Percentiles rank a stretch among this genome's conserved stretches.
These are phyloP conservation scores for Diaporthe sp. DNA, from an alignment of 2,329 filamentous ascomycete species.

Conservation along the genomic window DNA sequence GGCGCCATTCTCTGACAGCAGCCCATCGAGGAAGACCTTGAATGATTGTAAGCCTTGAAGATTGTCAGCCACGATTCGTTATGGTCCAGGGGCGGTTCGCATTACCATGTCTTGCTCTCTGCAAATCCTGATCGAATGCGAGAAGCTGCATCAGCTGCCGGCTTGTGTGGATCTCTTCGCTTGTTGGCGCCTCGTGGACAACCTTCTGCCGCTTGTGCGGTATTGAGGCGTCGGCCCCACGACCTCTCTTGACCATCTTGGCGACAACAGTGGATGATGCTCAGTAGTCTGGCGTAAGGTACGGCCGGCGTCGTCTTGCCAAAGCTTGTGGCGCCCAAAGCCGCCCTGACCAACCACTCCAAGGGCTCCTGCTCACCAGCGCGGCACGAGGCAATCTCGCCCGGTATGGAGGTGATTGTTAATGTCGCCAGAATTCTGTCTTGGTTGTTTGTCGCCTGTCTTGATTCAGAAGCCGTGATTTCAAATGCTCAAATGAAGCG, in stretches of 20 bases:
- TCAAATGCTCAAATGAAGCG: not conserved
- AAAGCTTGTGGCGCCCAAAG: not conserved
- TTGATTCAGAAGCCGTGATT: not conserved
- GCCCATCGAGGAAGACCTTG: conserved; percentile 79
- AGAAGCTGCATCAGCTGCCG: conserved; percentile 79
- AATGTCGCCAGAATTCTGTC: not conserved
- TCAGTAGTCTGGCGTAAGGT: not conserved
- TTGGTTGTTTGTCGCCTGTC: not conserved
- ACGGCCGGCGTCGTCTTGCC: not conserved
- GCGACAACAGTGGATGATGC: too few relatives aligned
- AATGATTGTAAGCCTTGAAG: conserved; percentile 74
- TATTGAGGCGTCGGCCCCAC: conserved; percentile 55
- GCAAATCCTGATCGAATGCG: conserved; percentile 78
- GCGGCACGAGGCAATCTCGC: not conserved
- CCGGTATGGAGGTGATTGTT: not conserved
- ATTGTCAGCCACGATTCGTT: conserved; percentile 22
- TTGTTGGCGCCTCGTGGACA: conserved; percentile 69
- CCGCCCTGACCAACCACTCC: not conserved
- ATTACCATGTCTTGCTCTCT: conserved; percentile 75
- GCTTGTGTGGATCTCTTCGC: conserved; percentile 73
- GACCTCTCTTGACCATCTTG: conserved; percentile 38
- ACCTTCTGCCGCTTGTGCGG: conserved; percentile 69
- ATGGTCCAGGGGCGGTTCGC: not conserved
- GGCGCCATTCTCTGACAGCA: conserved; percentile 66
- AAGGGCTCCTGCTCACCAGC: not conserved